Conservation (phyloP, 1,284 basidiomycete genomes). For the Naganishia sp. region DNA sequence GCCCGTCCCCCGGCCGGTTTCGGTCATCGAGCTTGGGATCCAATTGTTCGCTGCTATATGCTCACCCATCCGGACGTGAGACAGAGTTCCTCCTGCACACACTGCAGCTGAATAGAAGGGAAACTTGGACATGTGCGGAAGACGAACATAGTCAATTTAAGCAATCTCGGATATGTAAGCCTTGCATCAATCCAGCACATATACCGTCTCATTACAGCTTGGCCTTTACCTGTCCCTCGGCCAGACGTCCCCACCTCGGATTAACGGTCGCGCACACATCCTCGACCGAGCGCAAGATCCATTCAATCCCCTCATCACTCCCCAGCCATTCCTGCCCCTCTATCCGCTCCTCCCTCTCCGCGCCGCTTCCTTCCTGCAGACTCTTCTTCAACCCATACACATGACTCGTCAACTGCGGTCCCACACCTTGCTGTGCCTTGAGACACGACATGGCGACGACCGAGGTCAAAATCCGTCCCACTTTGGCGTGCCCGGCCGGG, state of each 20-base stretch:
- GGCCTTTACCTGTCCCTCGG: slow-evolving; percentile 2
- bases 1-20: no score
- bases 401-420: slow-evolving; percentile 86
- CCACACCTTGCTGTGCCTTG: slow-evolving; percentile 83
- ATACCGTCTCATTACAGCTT: slow-evolving; percentile 17
- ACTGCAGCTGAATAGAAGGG: no score
- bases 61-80: no score
- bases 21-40: no score
- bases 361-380: slow-evolving; percentile 62
- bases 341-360: slow-evolving; percentile 59
- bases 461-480: slow-evolving; percentile 82
- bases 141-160: no score
- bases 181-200: no score
- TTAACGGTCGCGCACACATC: slow-evolving; percentile 65
- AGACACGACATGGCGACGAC: slow-evolving; percentile 89
- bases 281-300: slow-evolving; percentile 87
- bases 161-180: no score
- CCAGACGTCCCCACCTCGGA: slow-evolving; percentile 38
- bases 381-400: slow-evolving; percentile 76
- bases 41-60: no score
- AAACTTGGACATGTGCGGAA: no score
- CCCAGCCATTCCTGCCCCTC: slow-evolving; percentile 76
- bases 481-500: slow-evolving; percentile 63
- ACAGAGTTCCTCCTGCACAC: no score
- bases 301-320: slow-evolving; percentile 85